Conservation (phyloP, 1,139 yeast genomes). For the Pichia sp. region DNA sequence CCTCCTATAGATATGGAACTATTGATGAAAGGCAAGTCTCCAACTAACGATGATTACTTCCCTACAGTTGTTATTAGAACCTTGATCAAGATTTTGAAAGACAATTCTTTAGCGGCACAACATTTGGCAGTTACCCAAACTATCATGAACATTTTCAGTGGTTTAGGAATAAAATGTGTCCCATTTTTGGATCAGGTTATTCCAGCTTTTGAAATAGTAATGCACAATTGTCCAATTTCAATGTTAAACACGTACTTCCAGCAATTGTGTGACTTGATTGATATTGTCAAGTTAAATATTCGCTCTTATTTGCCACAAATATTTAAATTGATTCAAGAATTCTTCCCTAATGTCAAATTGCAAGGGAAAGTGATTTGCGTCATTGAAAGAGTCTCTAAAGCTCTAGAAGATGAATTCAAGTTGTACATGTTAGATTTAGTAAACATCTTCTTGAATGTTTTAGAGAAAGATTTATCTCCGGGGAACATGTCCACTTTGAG, state of each 20-base stretch:
- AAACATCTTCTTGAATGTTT: slow-evolving; percentile 68
- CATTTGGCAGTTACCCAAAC: slow-evolving; percentile 92
- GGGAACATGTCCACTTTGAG: slow-evolving; percentile 65
- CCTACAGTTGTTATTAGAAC: slow-evolving; percentile 93
- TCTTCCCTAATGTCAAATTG: slow-evolving; percentile 60
- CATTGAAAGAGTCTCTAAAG: slow-evolving; percentile 78
- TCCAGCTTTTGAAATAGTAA: slow-evolving; percentile 81
- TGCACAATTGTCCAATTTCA: slow-evolving; percentile 78
- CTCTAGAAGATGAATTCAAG: slow-evolving; percentile 90
- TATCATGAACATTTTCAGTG: slow-evolving; percentile 83
- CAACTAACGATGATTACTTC: slow-evolving; percentile 88
- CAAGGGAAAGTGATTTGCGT: slow-evolving; percentile 78
- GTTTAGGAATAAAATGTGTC: slow-evolving; percentile 83
- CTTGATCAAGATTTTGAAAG: slow-evolving; percentile 76
- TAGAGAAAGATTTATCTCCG: slow-evolving; percentile 71
- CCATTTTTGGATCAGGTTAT: slow-evolving; percentile 81
- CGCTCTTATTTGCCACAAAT: slow-evolving; percentile 76
- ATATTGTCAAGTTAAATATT: slow-evolving; percentile 85
- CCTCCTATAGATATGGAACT: slow-evolving; percentile 88
- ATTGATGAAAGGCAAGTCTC: slow-evolving; percentile 90
- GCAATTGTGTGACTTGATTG: slow-evolving; percentile 74
- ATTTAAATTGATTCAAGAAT: slow-evolving; percentile 72
- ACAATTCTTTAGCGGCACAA: slow-evolving; percentile 77
- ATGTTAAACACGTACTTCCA: slow-evolving; percentile 88
- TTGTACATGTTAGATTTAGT: slow-evolving; percentile 73